Percentiles rank a stretch among this genome's conserved stretches.
Conservation (phyloP, 345 rosid species). For the Cardiospermum halicacabum region DNA sequence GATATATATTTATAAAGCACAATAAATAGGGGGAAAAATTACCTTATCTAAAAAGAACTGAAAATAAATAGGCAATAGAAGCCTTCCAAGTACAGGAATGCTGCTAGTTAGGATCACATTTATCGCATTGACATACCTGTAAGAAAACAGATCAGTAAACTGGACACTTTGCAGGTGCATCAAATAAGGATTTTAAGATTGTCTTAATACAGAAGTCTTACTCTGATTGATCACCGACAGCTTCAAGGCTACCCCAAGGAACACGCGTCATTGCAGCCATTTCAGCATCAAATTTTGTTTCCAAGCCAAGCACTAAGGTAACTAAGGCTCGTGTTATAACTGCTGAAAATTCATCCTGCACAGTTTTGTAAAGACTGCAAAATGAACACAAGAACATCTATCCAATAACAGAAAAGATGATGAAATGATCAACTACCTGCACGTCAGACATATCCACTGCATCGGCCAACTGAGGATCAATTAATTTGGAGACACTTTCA, state of each 20-base stretch:
- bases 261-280: conserved; percentile 97
- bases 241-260: conserved; percentile 93
- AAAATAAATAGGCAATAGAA: conserved; percentile 62
- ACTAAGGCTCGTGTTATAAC: conserved; percentile 87
- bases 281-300: conserved; percentile 93
- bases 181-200: not conserved
- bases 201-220: conserved; percentile 24
- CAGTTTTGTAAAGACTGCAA: conserved; percentile 18
- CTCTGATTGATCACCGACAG: conserved; percentile 98
- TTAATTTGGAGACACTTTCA: conserved; percentile 86
- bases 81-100: conserved; percentile 61
- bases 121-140: conserved; percentile 72
- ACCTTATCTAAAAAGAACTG: conserved; percentile 88
- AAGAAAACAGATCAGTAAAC: conserved; percentile 19
- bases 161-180: not conserved
- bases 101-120: conserved; percentile 52
- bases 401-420: conserved; percentile 7
- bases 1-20: not conserved
- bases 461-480: conserved; percentile 77
- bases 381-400: conserved; percentile 14
- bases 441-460: conserved; percentile 88
- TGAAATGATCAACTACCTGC: conserved; percentile 49
- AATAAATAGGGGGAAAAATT: conserved; percentile 7
- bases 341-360: conserved; percentile 95
- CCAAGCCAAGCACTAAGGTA: conserved; percentile 87